These are phyloP conservation scores for Evernia prunastri DNA, from an alignment of 495 filamentous ascomycete species.

Conservation along the genomic window DNA sequence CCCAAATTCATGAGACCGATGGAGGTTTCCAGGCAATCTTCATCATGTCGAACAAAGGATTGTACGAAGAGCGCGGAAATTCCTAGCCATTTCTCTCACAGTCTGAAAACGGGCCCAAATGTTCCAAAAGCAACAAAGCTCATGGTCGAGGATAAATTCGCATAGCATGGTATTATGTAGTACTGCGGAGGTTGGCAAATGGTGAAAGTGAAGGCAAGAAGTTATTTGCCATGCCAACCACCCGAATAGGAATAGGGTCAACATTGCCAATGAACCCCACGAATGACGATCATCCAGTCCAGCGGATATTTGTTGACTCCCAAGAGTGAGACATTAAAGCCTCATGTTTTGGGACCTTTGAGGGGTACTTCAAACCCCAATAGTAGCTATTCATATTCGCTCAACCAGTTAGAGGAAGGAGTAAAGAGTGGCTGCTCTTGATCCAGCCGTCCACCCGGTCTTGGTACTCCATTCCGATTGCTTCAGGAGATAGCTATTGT, in stretches of 20 bases:
- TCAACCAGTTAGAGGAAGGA: neutral
- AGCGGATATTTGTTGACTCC: neutral
- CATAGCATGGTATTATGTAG: neutral
- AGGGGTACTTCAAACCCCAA: neutral
- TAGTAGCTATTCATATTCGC: neutral
- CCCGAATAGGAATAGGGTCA: conserved; percentile 2
- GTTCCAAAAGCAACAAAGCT: neutral
- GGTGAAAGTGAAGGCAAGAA: neutral
- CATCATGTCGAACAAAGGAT: neutral
- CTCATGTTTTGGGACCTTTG: neutral
- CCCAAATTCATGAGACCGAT: neutral
- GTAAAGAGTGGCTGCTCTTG: neutral
- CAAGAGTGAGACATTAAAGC: neutral
- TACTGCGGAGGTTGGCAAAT: too few relatives aligned
- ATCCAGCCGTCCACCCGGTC: neutral
- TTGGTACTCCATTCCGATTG: neutral
- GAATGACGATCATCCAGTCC: neutral
- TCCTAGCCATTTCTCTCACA: neutral
- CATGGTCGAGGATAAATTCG: neutral
- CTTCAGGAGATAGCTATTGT: neutral
- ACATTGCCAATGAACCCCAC: neutral
- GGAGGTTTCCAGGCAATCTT: neutral
- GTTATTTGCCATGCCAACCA: neutral
- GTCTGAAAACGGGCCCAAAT: neutral
- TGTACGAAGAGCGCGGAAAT: neutral